Base-by-base conservation (phyloP, 75 land plant species). In the Pinus albicaulis region DNA sequence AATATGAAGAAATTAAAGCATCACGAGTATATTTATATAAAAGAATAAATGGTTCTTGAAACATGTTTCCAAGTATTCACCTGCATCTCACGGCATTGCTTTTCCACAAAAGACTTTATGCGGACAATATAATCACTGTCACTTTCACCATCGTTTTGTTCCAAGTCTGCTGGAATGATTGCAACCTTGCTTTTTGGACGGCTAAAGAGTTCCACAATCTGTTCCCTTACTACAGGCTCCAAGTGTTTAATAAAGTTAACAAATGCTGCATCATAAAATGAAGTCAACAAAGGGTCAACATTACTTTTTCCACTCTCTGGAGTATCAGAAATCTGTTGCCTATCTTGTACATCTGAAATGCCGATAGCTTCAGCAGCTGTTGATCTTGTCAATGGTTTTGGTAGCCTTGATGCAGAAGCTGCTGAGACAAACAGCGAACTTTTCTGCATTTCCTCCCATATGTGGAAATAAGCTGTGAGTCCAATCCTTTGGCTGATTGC, bases 41-140 rank as follows among this genome's bases (percentile, higher is more conserved):
- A 23, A 76, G 20, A 2, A 53, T 23, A n/a, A 20, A 41, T 20
- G 22, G 11, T 10, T 68, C 3, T 7, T 68, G 23, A 68, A 31
- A 68, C n/a, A 68, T 5, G 52, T 68, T 41, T 41, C 11, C 13
- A 68, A 38, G 3, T 3, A 20, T 38, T 38, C 11, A 95, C 99
- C 99, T 98, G 99, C 76, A 98, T 89, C 73, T 98, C 99, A 56
- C 76, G 78, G 84, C 99, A 92, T 66, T 98, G 99, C 73, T 85
- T 91, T 78, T 92, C 92, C 74, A 98, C 64, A 82, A 92, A 89
- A 48, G 80, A 52, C 78, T 89, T 86, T 44, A 98, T 80, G 73
- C 99, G 79, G 57, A 75, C 76, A 64, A 90, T 77, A 57, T 95
- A 98, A 23, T 95, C 98, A 8, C 52, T 57, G 63, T 95, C 94